A percentile compares a stretch with the other conserved stretches of the same genome.
These are phyloP conservation scores for Magnusiomyces paraingens DNA, from an alignment of 1,139 yeast species.

Conservation along the genomic window DNA sequence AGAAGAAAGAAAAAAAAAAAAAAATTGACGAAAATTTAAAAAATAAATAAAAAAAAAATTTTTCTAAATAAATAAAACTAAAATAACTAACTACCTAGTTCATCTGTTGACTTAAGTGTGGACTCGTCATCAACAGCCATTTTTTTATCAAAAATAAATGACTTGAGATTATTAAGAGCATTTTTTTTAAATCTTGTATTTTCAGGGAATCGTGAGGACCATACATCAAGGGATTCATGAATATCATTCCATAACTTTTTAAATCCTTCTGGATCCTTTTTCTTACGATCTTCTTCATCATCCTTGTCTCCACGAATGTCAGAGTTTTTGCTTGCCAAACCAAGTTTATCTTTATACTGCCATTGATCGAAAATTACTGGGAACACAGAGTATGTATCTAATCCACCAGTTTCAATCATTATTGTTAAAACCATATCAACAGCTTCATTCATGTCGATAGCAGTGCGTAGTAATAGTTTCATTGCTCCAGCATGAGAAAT, in stretches of 20 bases:
- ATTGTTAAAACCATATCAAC: neutral
- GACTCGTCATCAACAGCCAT: neutral
- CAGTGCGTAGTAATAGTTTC: neutral
- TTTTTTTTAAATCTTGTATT: neutral
- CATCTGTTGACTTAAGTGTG: neutral
- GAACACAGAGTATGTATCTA: neutral
- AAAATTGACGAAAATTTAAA: too few relatives aligned
- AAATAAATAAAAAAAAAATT: neutral
- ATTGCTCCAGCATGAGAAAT: neutral
- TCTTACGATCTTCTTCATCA: neutral
- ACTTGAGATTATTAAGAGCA: neutral
- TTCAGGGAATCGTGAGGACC: neutral
- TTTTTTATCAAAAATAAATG: neutral
- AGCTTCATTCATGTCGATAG: neutral
- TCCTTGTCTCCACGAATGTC: neutral
- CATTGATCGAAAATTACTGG: neutral
- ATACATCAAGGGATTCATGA: neutral
- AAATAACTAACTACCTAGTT: neutral
- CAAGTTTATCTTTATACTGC: neutral
- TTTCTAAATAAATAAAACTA: neutral
- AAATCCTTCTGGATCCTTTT: neutral
- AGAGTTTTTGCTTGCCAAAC: neutral
- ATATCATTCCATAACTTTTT: neutral
- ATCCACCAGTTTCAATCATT: neutral
- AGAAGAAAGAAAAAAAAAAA: too few relatives aligned